Evolutionary conservation across 148 eudicot species (phyloP).

Genomic region (Cornus florida): DNA sequence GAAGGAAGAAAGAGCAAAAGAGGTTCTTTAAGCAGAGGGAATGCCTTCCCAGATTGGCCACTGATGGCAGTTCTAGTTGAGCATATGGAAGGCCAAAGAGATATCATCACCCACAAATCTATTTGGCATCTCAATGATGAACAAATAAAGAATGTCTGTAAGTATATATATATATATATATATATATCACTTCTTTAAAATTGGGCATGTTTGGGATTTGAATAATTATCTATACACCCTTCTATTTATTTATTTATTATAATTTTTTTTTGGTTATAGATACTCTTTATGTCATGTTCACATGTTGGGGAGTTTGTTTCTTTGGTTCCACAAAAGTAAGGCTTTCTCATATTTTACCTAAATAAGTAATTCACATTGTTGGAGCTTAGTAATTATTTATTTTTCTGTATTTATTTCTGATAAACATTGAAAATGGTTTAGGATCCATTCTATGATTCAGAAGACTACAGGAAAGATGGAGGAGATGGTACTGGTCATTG

Average conservation of each 20-base stretch:
- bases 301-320: slow-evolving; percentile 86
- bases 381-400: neutral
- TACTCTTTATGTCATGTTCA: slow-evolving; percentile 74
- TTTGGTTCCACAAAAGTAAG: slow-evolving; percentile 77
- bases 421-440: slow-evolving; percentile 18
- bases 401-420: neutral
- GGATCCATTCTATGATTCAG: slow-evolving; percentile 91
- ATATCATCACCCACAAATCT: slow-evolving; percentile 63
- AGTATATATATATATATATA: slow-evolving; percentile 19
- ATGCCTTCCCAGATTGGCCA: slow-evolving; percentile 71
- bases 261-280: slow-evolving; percentile 33
- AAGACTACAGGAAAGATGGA: slow-evolving; percentile 71
- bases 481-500: slow-evolving; percentile 89
- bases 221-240: too few relatives aligned
- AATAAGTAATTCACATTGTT: neutral
- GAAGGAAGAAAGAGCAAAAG: slow-evolving; percentile 30
- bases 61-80: slow-evolving; percentile 84
- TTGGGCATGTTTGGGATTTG: neutral
- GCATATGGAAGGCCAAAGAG: slow-evolving; percentile 77
- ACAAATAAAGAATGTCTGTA: slow-evolving; percentile 78
- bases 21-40: slow-evolving; percentile 27
- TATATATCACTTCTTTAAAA: neutral
- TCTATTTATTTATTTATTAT: neutral
- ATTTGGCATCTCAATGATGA: slow-evolving; percentile 85
- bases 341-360: neutral